phyloP scores from a whole-genome alignment of 2,329 filamentous ascomycete genomes.

The Thielaviopsis euricoi region DNA sequence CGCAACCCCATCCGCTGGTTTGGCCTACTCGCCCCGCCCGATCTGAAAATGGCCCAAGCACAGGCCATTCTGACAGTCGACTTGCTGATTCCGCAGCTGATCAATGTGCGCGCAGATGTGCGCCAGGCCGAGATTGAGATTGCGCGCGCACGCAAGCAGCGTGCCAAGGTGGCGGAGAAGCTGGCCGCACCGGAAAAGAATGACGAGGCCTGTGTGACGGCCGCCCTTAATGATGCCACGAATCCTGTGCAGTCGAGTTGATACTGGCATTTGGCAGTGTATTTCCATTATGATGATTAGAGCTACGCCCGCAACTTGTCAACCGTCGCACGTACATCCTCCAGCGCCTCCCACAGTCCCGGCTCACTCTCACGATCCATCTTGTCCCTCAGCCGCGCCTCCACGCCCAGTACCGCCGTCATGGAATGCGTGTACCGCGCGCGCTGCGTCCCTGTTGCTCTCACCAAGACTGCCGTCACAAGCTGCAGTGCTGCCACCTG shows the following conservation, averaged over 20 bases:
- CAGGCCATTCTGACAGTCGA: slow-evolving; percentile 41
- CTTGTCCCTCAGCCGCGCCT: slow-evolving; percentile 23
- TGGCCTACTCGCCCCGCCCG: slow-evolving; percentile 34
- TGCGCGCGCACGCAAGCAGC: slow-evolving; percentile 39
- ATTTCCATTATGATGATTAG: too few species aligned
- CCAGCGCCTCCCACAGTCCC: slow-evolving; percentile 26
- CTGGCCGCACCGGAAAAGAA: not conserved
- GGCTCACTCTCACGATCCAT: slow-evolving; percentile 18
- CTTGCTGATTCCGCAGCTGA: slow-evolving; percentile 38
- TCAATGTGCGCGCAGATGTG: slow-evolving; percentile 43
- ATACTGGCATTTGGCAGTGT: not conserved
- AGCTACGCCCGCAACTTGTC: slow-evolving; percentile 12
- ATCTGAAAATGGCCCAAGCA: slow-evolving; percentile 40
- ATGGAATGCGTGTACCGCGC: slow-evolving; percentile 36
- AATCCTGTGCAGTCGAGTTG: not conserved
- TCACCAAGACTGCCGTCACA: slow-evolving; percentile 32
- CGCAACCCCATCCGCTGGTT: slow-evolving; percentile 43
- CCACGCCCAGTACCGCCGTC: slow-evolving; percentile 32
- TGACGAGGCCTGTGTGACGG: not conserved
- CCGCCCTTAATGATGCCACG: not conserved
- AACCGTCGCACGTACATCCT: slow-evolving; percentile 26
- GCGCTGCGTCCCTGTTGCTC: slow-evolving; percentile 28
- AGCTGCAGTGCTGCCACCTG: slow-evolving; percentile 39
- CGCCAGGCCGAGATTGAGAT: slow-evolving; percentile 51
- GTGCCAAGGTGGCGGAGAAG: slow-evolving; percentile 26